phyloP scores from a whole-genome alignment of 225 moss, liverwort and hornwort genomes.

The Lunularia cruciata region DNA sequence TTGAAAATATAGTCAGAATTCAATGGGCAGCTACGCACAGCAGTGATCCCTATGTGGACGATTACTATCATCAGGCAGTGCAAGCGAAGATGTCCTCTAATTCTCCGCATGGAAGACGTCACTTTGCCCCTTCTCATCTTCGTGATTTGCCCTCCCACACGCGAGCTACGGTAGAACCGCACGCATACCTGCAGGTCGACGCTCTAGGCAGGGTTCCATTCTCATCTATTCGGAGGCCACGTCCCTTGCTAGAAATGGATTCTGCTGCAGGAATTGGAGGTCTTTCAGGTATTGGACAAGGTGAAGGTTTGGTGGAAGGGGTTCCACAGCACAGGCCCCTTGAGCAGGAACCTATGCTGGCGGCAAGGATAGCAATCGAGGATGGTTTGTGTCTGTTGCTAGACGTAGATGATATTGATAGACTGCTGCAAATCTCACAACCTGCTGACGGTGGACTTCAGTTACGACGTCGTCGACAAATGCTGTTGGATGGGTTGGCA shows the following conservation, averaged over 20 bases:
- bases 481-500: conserved; percentile 78
- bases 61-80: conserved; percentile 95
- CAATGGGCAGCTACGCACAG: conserved; percentile 99
- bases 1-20: conserved; percentile 93
- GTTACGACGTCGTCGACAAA: conserved; percentile 71
- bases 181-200: conserved; percentile 94
- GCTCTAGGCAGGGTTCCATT: conserved; percentile 92
- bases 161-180: conserved; percentile 83
- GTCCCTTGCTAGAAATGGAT: conserved; percentile 89
- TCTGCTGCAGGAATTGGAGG: conserved; percentile 48
- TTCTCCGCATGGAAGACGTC: conserved; percentile 74
- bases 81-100: conserved; percentile 66
- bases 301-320: conserved; percentile 56
- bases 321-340: conserved; percentile 68
- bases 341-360: conserved; percentile 98
- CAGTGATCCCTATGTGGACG: conserved; percentile 92
- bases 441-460: conserved; percentile 80
- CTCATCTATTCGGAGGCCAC: conserved; percentile 94
- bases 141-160: conserved; percentile 94
- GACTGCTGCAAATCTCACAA: conserved; percentile 63
- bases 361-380: conserved; percentile 94
- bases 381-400: conserved; percentile 90
- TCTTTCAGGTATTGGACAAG: conserved; percentile 32
- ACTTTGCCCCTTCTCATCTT: conserved; percentile 84
- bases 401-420: conserved; percentile 96